Percentiles rank a stretch among this genome's conserved stretches.
Conservation (phyloP, 345 rosid species). For the Moricandia arvensis region DNA sequence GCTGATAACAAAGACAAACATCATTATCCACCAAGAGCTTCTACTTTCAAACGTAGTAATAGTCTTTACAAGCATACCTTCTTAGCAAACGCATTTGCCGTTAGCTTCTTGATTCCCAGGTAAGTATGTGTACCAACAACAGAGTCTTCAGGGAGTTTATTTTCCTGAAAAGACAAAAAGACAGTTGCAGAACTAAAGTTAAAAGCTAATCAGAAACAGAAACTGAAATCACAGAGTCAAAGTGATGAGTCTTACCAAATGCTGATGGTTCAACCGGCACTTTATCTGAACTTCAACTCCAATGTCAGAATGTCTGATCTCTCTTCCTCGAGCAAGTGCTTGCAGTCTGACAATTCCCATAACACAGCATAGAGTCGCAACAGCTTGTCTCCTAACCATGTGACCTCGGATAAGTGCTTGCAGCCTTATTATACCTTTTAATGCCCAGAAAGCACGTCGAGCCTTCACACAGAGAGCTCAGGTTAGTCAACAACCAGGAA, state of each 20-base stretch:
- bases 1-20: slow-evolving; percentile 48
- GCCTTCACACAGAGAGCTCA: slow-evolving; percentile 25
- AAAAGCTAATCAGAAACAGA: not conserved
- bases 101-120: slow-evolving; percentile 46
- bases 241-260: slow-evolving; percentile 44
- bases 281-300: slow-evolving; percentile 33
- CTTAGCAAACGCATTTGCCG: slow-evolving; percentile 56
- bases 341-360: slow-evolving; percentile 31
- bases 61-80: slow-evolving; percentile 52
- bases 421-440: slow-evolving; percentile 48
- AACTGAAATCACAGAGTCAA: not conserved
- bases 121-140: slow-evolving; percentile 37
- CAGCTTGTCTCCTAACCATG: slow-evolving; percentile 46
- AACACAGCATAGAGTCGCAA: slow-evolving; percentile 24
- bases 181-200: not conserved
- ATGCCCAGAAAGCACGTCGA: slow-evolving; percentile 35
- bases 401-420: slow-evolving; percentile 53
- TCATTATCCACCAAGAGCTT: slow-evolving; percentile 25
- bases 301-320: slow-evolving; percentile 24
- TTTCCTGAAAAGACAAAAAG: slow-evolving; percentile 41
- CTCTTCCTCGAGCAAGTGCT: slow-evolving; percentile 40
- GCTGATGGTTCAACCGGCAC: slow-evolving; percentile 30
- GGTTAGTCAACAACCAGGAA: not conserved
- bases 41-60: not conserved
- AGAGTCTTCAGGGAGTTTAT: slow-evolving; percentile 38